Evolutionary conservation across 495 filamentous ascomycete species (phyloP), one percentile per base, ranked within the genome.

Genomic region (Bacidia rubella): DNA sequence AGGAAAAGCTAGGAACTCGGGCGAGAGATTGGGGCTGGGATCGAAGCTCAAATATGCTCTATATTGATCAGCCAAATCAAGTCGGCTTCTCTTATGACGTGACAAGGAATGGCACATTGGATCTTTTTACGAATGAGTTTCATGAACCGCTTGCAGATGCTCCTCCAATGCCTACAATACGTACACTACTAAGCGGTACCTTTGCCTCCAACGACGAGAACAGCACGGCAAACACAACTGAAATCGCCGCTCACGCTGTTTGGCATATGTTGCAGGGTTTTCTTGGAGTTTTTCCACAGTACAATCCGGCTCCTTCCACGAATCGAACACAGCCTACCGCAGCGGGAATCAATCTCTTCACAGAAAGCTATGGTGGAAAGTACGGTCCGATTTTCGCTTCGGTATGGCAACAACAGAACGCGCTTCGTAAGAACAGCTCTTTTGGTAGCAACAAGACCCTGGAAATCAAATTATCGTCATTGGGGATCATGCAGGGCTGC

Each of bases 181-280:
- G 59, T 38, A 75, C 72, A 0, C 70, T 69, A 48, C 61, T 82
- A 22, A 80, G 82, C 59, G 83, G 83, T 26, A 85, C 83, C 0
- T 85, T 85, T 58, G 67, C 75, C 51, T 76, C 77, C 2, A 66
- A 68, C 38, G 73, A 76, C 53, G 12, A 43, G 0, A 70, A 64
- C 24, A 64, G 69, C 44, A 83, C 80, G 0, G 68, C 80, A 19
- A 86, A 86, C 54, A 85, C 81, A 1, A 84, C 81, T 1, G 69
- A 76, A 47, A 76, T 76, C 38, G 76, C 83, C 1, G 83, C 79
- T 19, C 66, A 68, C 52, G 75, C 79, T 15, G 69, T 81, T 27
- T 87, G 81, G 78, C 78, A 86, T 57, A 78, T 85, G 65, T 63
- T 86, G 44, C 83, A 87, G 60, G 74, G 74, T 11, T 86, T 83